A percentile compares a stretch with the other conserved stretches of the same genome.
These are phyloP conservation scores for Mortierella claussenii DNA, from an alignment of 192 early-diverging fungal species.

Conservation along the genomic window DNA sequence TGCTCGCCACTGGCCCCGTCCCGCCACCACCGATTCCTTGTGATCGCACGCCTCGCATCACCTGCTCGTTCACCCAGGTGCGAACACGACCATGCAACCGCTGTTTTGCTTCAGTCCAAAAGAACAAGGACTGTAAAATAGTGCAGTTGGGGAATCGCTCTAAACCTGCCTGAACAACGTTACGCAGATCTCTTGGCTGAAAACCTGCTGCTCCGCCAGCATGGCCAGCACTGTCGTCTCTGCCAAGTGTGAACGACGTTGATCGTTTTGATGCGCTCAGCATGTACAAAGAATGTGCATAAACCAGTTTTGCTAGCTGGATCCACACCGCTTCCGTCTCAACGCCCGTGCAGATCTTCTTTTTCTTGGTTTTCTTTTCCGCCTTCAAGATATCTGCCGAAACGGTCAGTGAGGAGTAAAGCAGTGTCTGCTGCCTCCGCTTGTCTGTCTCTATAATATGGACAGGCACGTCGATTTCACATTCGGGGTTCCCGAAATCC, in stretches of 20 bases:
- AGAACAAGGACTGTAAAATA: slow-evolving; percentile 42
- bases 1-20: slow-evolving; percentile 1
- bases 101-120: slow-evolving; percentile 45
- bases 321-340: slow-evolving; percentile 48
- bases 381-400: slow-evolving; percentile 8
- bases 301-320: slow-evolving; percentile 36
- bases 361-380: slow-evolving; percentile 10
- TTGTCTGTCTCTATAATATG: not conserved
- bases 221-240: not conserved
- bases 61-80: slow-evolving; percentile 33
- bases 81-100: slow-evolving; percentile 38
- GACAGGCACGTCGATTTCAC: slow-evolving; percentile 18
- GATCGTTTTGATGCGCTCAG: not conserved
- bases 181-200: slow-evolving; percentile 33
- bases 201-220: slow-evolving; percentile 10
- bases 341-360: slow-evolving; percentile 26
- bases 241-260: not conserved
- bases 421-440: not conserved
- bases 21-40: not conserved
- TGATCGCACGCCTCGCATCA: not conserved
- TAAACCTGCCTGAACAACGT: slow-evolving; percentile 30
- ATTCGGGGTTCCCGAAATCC: slow-evolving; percentile 39
- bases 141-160: slow-evolving; percentile 40
- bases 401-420: slow-evolving; percentile 2
- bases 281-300: slow-evolving; percentile 26